Evolutionary conservation across 495 filamentous ascomycete genomes (phyloP).

Genomic region (Evansstolkia leycettana): DNA sequence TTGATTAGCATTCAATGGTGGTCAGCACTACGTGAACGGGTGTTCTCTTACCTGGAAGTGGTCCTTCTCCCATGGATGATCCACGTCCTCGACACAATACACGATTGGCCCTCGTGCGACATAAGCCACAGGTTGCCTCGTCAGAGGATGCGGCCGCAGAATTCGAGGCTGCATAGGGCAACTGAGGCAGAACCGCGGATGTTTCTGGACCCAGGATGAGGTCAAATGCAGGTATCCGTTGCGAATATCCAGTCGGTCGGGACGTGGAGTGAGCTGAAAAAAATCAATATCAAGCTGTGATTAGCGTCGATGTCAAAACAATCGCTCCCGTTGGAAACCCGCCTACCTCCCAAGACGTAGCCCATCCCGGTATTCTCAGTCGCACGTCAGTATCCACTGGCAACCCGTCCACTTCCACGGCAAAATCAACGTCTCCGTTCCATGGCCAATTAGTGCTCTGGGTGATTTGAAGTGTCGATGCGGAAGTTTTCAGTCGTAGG

Average conservation of each 20-base stretch:
- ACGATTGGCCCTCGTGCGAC: slow-evolving; percentile 43
- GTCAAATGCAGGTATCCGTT: slow-evolving; percentile 38
- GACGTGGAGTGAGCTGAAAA: slow-evolving; percentile 16
- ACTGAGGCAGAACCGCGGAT: slow-evolving; percentile 19
- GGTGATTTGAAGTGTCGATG: slow-evolving; percentile 22
- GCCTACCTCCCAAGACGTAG: slow-evolving; percentile 26
- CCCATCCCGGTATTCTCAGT: slow-evolving; percentile 41
- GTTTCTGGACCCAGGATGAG: slow-evolving; percentile 17
- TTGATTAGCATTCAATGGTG: not conserved
- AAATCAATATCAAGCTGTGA: not conserved
- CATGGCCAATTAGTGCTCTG: slow-evolving; percentile 44
- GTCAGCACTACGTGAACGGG: too few relatives aligned
- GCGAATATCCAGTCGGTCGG: slow-evolving; percentile 11
- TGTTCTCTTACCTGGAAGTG: slow-evolving; percentile 37
- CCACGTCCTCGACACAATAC: slow-evolving; percentile 45
- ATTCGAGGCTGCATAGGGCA: slow-evolving; percentile 34
- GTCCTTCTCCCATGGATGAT: slow-evolving; percentile 44
- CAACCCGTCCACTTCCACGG: slow-evolving; percentile 10
- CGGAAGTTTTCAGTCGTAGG: slow-evolving; percentile 24
- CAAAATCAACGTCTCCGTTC: slow-evolving; percentile 37
- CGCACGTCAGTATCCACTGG: slow-evolving; percentile 20
- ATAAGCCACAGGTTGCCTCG: slow-evolving; percentile 35
- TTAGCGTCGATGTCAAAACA: slow-evolving; percentile 2
- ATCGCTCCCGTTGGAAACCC: slow-evolving; percentile 1
- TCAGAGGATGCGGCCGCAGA: slow-evolving; percentile 37